Base-by-base conservation (phyloP, 306 rosid genomes). In the Lathyrus aphaca region DNA sequence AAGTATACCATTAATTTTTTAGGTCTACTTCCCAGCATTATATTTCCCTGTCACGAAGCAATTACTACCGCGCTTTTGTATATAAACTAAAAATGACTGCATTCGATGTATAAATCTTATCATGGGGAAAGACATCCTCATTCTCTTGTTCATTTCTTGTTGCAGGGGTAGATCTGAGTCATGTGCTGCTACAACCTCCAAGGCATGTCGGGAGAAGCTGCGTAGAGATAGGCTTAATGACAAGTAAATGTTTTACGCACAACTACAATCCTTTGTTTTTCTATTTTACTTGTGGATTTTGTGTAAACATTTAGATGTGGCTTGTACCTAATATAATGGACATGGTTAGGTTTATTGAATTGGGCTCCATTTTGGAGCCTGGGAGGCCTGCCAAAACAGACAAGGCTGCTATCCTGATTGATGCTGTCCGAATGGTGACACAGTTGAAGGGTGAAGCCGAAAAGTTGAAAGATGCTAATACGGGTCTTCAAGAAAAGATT, bases 151-250 rank as follows among this genome's bases (percentile, higher is more conserved):
- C 49, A 45, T 72, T 71, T 68, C 39, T 50, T 53, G 57, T 25
- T 69, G 74, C 86, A 95, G 99, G 91, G 91, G 68, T 50, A 82
- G 97, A 80, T 68, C 90, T 75, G 99, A 95, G 68, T 75, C 89
- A 44, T 74, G 85, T 73, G 71, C 87, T 81, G 85, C 78, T 49
- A 40, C 97, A 43, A 89, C 93, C 83, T 86, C 97, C 68, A 95
- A 95, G 87, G 99, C 99, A 40, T 89, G 97, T 72, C 79, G 99
- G 76, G 99, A 95, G 83, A 95, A 95, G 86, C 77, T 87, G 83
- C 91, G 97, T 40, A 89, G 99, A 79, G 99, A 91, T 66, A 91
- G 80, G 80, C 96, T 95, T 72, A 95, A 95, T 2, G 99, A 95
- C 91, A 95, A 89, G 99, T 91, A 89, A 64, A 68, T 0, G 5